Percentiles rank a stretch among this genome's conserved stretches.
phyloP scores from a whole-genome alignment of 305 asterid genomes.

The Solanum hybrid region DNA sequence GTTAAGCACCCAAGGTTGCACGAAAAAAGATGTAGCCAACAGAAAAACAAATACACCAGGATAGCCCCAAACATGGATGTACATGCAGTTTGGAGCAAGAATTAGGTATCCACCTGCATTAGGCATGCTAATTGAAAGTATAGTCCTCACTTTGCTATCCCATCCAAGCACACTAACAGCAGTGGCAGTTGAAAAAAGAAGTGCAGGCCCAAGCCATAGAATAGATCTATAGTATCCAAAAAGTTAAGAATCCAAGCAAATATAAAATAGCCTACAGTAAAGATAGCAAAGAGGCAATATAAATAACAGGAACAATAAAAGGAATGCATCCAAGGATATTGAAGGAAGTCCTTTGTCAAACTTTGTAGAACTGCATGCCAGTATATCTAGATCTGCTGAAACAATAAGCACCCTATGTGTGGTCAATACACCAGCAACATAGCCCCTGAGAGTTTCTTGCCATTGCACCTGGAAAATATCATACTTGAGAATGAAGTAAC shows the following conservation, averaged over 20 bases:
- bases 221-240: slow-evolving; percentile 82
- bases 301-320: not conserved
- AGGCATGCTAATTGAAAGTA: slow-evolving; percentile 88
- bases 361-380: slow-evolving; percentile 77
- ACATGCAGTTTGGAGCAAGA: slow-evolving; percentile 7
- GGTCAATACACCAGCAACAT: slow-evolving; percentile 91
- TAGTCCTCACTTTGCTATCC: slow-evolving; percentile 98
- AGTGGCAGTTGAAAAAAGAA: slow-evolving; percentile 89
- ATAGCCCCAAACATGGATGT: not conserved
- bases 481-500: slow-evolving; percentile 17
- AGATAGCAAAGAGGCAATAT: not conserved
- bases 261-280: not conserved
- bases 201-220: slow-evolving; percentile 99
- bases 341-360: slow-evolving; percentile 97
- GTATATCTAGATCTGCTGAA: slow-evolving; percentile 78
- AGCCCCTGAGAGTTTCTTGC: slow-evolving; percentile 99
- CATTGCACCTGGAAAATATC: slow-evolving; percentile 69
- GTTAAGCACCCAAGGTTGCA: not conserved
- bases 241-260: slow-evolving; percentile 47
- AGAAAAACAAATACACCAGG: not conserved
- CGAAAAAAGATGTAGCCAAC: slow-evolving; percentile 2
- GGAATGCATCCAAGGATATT: slow-evolving; percentile 59
- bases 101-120: slow-evolving; percentile 66
- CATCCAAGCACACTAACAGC: slow-evolving; percentile 93
- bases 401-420: slow-evolving; percentile 85